phyloP scores from a whole-genome alignment of 73 alveolate species.

The Uronychia setigera region DNA sequence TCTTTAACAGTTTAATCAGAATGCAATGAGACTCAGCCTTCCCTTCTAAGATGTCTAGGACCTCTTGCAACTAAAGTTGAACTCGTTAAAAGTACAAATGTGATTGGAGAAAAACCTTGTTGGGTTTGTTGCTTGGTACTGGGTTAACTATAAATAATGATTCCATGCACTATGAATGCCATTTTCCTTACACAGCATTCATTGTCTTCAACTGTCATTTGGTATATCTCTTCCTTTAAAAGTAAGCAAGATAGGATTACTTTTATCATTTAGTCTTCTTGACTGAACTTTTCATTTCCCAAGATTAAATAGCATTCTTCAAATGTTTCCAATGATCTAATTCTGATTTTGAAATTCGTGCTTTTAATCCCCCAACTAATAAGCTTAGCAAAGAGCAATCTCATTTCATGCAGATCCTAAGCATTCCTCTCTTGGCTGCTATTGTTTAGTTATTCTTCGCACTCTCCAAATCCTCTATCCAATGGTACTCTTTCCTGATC shows the following conservation, averaged over 20 bases:
- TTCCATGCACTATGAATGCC: background rate
- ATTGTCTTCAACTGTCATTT: background rate
- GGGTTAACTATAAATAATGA: background rate
- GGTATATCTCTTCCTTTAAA: background rate
- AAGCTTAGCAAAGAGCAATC: background rate
- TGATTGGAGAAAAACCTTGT: background rate
- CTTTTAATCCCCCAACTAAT: background rate
- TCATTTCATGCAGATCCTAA: background rate
- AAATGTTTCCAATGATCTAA: background rate
- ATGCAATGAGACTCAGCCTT: background rate
- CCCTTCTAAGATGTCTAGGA: background rate
- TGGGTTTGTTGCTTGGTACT: background rate
- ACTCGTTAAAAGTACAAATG: background rate
- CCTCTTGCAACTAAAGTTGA: background rate
- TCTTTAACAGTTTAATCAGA: background rate
- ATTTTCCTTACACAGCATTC: background rate
- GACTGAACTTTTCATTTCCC: background rate
- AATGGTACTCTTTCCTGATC: too few species aligned
- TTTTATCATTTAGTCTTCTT: background rate
- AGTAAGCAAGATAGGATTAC: background rate
- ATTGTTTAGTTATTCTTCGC: background rate
- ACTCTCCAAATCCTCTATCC: too few species aligned
- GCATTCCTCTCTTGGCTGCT: background rate
- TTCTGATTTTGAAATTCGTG: background rate
- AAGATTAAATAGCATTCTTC: background rate